These are phyloP conservation scores for Sungouiella thailandica DNA, from an alignment of 805 yeast genomes.

Conservation along the genomic window DNA sequence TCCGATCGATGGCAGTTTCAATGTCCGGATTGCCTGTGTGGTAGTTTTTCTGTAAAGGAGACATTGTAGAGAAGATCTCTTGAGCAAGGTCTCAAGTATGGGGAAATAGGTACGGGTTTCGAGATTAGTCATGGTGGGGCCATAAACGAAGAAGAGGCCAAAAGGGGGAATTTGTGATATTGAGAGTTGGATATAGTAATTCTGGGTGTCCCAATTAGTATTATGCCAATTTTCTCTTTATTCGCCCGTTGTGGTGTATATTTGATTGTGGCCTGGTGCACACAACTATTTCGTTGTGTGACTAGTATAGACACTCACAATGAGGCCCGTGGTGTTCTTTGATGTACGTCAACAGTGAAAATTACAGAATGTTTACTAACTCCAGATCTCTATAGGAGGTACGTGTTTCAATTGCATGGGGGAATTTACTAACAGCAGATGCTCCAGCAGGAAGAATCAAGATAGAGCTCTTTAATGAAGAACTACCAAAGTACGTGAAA, in stretches of 20 bases:
- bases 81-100: too few relatives aligned
- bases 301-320: background rate
- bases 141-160: too few relatives aligned
- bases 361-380: constrained; percentile 5
- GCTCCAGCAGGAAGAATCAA: constrained; percentile 38
- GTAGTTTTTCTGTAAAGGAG: constrained; percentile 12
- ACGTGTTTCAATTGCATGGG: constrained; percentile 15
- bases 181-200: too few relatives aligned
- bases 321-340: constrained; percentile 3
- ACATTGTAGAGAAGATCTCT: background rate
- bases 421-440: constrained; percentile 7
- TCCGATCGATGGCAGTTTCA: constrained; percentile 72
- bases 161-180: too few relatives aligned
- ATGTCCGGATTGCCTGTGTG: constrained; percentile 68
- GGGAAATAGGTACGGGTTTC: constrained; percentile 1
- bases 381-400: constrained; percentile 24
- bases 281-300: too few relatives aligned
- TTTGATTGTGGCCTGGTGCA: too few relatives aligned
- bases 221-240: too few relatives aligned
- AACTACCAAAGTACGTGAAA: constrained; percentile 35
- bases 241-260: too few relatives aligned
- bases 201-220: too few relatives aligned
- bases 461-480: constrained; percentile 36
- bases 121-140: too few relatives aligned
- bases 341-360: constrained; percentile 1